These are phyloP conservation scores for Phytophthora colocasiae DNA, from an alignment of 352 stramenopile genomes.

Conservation along the genomic window DNA sequence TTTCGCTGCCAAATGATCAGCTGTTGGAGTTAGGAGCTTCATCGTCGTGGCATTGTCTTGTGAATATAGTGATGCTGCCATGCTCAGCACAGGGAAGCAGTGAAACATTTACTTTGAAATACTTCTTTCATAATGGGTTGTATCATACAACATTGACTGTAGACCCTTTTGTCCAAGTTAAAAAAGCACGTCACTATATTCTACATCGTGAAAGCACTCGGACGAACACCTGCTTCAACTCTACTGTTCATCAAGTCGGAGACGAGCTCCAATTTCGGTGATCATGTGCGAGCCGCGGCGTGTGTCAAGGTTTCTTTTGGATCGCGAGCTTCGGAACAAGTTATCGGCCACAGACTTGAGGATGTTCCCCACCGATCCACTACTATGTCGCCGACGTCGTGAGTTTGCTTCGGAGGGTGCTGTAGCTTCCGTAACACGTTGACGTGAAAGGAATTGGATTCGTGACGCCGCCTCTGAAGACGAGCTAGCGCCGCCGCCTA, in stretches of 20 bases:
- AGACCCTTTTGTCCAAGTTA: background rate
- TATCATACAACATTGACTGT: slow-evolving; percentile 4
- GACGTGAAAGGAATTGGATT: slow-evolving; percentile 16
- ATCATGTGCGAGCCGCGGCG: slow-evolving; percentile 53
- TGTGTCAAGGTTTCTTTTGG: slow-evolving; percentile 40
- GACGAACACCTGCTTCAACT: background rate
- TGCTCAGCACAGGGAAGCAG: slow-evolving; percentile 18
- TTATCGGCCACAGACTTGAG: slow-evolving; percentile 61
- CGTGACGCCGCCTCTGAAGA: slow-evolving; percentile 41
- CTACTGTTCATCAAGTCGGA: slow-evolving; percentile 19
- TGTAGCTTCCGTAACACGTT: slow-evolving; percentile 13
- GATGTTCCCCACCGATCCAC: slow-evolving; percentile 64
- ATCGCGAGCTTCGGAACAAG: slow-evolving; percentile 50
- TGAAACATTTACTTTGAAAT: slow-evolving; percentile 13
- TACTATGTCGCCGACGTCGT: slow-evolving; percentile 46
- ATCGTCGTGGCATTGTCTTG: slow-evolving; percentile 12
- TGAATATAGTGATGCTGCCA: slow-evolving; percentile 12
- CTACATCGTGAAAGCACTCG: background rate
- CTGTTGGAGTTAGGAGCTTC: slow-evolving; percentile 4
- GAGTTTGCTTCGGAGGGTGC: slow-evolving; percentile 5
- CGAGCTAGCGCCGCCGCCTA: slow-evolving; percentile 46
- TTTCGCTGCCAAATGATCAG: slow-evolving; percentile 40
- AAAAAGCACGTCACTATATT: background rate
- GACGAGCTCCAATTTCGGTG: slow-evolving; percentile 46
- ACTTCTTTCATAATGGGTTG: slow-evolving; percentile 34